Evolutionary conservation across 345 rosid genomes (phyloP), one percentile per base, ranked within the genome.

Genomic region (Melaleuca quinquenervia): DNA sequence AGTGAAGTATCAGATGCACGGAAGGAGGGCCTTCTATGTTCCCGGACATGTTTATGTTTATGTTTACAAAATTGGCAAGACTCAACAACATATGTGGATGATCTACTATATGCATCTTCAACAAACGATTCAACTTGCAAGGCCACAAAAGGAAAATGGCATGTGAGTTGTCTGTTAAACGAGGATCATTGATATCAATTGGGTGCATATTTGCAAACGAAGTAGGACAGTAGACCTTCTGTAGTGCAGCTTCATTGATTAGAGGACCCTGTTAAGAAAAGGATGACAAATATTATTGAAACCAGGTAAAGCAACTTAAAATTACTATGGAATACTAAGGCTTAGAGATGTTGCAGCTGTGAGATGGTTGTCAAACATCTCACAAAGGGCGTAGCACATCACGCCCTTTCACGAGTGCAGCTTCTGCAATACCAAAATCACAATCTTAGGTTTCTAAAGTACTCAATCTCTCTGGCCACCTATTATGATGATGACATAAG

Each of bases 211-310:
- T 70, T 32, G 78, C 84, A 82, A 16, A 13, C 76, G 18, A 24
- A 50, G 58, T 76, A 87, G 76, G 87, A 45, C 89, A 87, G 36
- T 89, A 62, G 84, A 96, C 99, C 99, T 97, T 97, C 53, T 95
- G 88, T 54, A 97, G 85, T 64, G 97, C 99, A 89, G 98, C 96
- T 90, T 94, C 96, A 91, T 96, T 97, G 87, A 97, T 97, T 86
- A 97, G 94, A 50, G 99, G 99, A 85, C 99, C 99, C 99, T 97
- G 94, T 76, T 51, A 86, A 44, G 84, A 87, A 86, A 89, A 27
- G 20, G 64, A 89, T 49, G 27, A 60, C 44, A 83, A 75, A 6
- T 85, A 74, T 84, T 49, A 82, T 70, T 70, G 78, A 32, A 70
- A 70, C 45, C 13, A 1, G 6, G 13, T 12, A 7, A 9, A 41